Percentiles rank a stretch among this genome's conserved stretches.
These are phyloP conservation scores for Neurospora pannonica DNA, from an alignment of 495 filamentous ascomycete species.

Conservation along the genomic window DNA sequence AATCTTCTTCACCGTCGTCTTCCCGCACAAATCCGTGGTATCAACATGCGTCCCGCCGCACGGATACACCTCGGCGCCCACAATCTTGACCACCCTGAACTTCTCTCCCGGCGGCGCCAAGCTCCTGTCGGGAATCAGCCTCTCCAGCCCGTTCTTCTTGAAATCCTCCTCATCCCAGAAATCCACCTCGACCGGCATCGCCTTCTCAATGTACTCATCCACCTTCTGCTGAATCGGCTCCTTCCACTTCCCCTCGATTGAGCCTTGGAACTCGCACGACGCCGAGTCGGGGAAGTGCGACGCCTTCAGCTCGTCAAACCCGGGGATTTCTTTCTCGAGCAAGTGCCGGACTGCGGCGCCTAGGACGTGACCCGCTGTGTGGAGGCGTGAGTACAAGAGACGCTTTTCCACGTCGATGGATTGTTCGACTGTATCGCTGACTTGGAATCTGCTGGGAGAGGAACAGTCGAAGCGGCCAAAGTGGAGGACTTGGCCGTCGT, in stretches of 20 bases:
- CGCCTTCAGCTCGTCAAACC: slow-evolving; percentile 52
- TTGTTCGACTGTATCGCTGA: slow-evolving; percentile 36
- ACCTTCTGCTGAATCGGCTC: slow-evolving; percentile 43
- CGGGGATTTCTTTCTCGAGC: slow-evolving; percentile 35
- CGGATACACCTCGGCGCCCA: slow-evolving; percentile 50
- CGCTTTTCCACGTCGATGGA: slow-evolving; percentile 45
- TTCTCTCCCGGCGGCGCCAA: slow-evolving; percentile 37
- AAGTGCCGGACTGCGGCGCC: slow-evolving; percentile 48
- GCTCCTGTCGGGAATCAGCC: slow-evolving; percentile 39
- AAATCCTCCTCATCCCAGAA: slow-evolving; percentile 52
- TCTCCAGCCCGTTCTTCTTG: slow-evolving; percentile 28
- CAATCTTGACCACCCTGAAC: slow-evolving; percentile 46
- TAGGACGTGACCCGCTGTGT: slow-evolving; percentile 58
- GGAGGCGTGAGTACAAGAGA: slow-evolving; percentile 47
- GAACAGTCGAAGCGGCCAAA: slow-evolving; percentile 39
- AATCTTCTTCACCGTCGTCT: slow-evolving; percentile 51
- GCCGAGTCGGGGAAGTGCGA: slow-evolving; percentile 54
- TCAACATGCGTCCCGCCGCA: slow-evolving; percentile 59
- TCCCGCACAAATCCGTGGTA: slow-evolving; percentile 40
- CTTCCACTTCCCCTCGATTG: slow-evolving; percentile 51
- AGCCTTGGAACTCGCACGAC: slow-evolving; percentile 47
- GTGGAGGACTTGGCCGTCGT: slow-evolving; percentile 46
- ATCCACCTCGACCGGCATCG: slow-evolving; percentile 47
- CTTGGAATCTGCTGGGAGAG: slow-evolving; percentile 15
- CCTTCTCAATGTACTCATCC: slow-evolving; percentile 40